Conservation (phyloP, 1,139 yeast genomes). For the Nematodospora anomalae region DNA sequence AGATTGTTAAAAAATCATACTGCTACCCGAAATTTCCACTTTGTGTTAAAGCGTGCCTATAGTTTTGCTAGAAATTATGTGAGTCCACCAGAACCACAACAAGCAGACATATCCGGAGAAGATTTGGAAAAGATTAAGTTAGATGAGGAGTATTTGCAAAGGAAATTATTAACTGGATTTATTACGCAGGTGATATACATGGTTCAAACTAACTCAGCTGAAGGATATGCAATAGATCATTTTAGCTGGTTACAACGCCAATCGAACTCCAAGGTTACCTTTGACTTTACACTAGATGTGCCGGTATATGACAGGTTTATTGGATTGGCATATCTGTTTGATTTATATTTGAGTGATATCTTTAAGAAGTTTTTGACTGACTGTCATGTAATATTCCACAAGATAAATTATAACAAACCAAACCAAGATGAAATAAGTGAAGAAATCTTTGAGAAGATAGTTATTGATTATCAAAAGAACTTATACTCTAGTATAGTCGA, state of each 20-base stretch:
- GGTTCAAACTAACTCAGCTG: constrained; percentile 25
- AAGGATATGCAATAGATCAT: constrained; percentile 28
- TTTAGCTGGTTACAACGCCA: constrained; percentile 22
- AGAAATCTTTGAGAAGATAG: constrained; percentile 34
- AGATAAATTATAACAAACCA: constrained; percentile 20
- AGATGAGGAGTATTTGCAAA: constrained; percentile 56
- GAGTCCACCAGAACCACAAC: constrained; percentile 45
- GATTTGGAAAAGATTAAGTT: constrained; percentile 42
- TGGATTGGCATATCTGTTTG: constrained; percentile 60
- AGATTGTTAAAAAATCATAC: constrained; percentile 27
- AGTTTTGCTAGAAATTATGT: constrained; percentile 66
- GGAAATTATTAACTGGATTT: constrained; percentile 44
- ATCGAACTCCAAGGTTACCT: constrained; percentile 13
- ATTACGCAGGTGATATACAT: constrained; percentile 47
- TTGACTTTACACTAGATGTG: constrained; percentile 18
- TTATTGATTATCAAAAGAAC: constrained; percentile 36
- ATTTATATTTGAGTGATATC: constrained; percentile 50
- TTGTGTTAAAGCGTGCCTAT: constrained; percentile 61
- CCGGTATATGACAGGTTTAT: constrained; percentile 43
- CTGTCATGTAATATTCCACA: constrained; percentile 27
- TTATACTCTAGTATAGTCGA: constrained; percentile 28
- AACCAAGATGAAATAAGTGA: constrained; percentile 29
- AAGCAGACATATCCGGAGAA: constrained; percentile 28
- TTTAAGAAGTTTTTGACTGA: constrained; percentile 36
- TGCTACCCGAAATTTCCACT: constrained; percentile 23